phyloP scores from a whole-genome alignment of 2,329 filamentous ascomycete genomes.

The Fusarium phyllophilum region DNA sequence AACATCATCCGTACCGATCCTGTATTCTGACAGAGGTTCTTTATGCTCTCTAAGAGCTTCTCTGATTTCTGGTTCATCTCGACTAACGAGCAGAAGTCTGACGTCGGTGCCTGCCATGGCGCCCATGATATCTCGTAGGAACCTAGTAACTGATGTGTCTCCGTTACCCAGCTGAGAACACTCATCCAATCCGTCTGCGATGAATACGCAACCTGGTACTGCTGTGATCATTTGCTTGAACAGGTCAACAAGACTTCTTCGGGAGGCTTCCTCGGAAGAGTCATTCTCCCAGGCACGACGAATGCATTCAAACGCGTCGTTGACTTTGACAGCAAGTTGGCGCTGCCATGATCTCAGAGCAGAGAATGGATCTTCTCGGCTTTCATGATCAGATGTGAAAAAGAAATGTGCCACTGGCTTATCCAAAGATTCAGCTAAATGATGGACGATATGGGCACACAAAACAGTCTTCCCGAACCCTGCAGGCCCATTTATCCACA shows the following conservation, averaged over 20 bases:
- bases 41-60: neutral
- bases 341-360: conserved; percentile 46
- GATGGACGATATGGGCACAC: conserved; percentile 43
- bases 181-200: conserved; percentile 51
- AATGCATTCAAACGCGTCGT: neutral
- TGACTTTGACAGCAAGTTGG: fast-evolving
- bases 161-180: conserved; percentile 21
- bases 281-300: conserved; percentile 24
- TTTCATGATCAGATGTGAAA: conserved; percentile 44
- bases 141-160: conserved; percentile 2
- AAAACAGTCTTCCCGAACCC: conserved; percentile 50
- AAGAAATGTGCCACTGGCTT: conserved; percentile 46
- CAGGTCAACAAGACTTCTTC: conserved; percentile 24
- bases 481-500: conserved; percentile 15
- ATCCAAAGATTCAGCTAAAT: conserved; percentile 1
- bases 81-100: conserved; percentile 43
- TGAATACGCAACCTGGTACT: conserved; percentile 35
- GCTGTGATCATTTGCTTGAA: conserved; percentile 22
- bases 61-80: conserved; percentile 41
- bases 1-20: conserved; percentile 30
- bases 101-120: conserved; percentile 5
- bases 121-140: conserved; percentile 27
- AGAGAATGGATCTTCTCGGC: conserved; percentile 39
- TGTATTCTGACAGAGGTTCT: neutral
- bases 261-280: conserved; percentile 27